Evolutionary conservation across 768 basidiomycete species (phyloP), one percentile per base, ranked within the genome.

Genomic region (Phylloporus sp.): DNA sequence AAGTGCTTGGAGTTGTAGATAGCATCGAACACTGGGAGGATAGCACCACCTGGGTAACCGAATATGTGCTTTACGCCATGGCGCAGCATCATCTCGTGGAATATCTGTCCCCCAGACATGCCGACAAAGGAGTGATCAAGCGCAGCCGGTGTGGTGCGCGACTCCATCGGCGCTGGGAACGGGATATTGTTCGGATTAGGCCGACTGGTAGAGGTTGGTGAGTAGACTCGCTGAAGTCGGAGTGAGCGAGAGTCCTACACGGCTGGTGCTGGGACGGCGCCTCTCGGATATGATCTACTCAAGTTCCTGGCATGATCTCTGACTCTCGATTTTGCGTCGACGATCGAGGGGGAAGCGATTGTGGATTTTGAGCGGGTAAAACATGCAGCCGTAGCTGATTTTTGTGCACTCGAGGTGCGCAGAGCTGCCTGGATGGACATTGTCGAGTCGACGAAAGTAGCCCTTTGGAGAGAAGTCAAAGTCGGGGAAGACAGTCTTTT

Each of bases 21-120:
- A 65, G 96, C 96, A 66, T 99, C 95, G 69, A 97, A 99, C n/a
- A 99, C 96, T 51, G 95, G 96, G 28, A 98, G 81, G 67, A 98
- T 97, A 33, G 95, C 96, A 48, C 95, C 95, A 35, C 94, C 94
- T 8, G 95, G 95, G 69, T 98, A 99, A 29, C 95, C 95, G 60
- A 99, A 98, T 37, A 99, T 79, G 60, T 97, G 90, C 68, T 94
- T 96, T 57, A 98, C 94, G 48, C 78, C 81, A 63, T 99, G 96
- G 37, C 95, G 79, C 51, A 94, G 83, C 90, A 99, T 95, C 95
- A 99, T 98, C 71, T 99, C 95, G 68, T 99, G 93, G 73, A 99
- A 96, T 63, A 99, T 97, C 68, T 97, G 80, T 22, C 95, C 95
- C 11, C 95, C 95, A 18, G 91, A 90, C 66, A 94, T 79, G 39